Base-by-base conservation (phyloP, 192 early-diverging fungal species). In the Chytriomyces sp. region DNA sequence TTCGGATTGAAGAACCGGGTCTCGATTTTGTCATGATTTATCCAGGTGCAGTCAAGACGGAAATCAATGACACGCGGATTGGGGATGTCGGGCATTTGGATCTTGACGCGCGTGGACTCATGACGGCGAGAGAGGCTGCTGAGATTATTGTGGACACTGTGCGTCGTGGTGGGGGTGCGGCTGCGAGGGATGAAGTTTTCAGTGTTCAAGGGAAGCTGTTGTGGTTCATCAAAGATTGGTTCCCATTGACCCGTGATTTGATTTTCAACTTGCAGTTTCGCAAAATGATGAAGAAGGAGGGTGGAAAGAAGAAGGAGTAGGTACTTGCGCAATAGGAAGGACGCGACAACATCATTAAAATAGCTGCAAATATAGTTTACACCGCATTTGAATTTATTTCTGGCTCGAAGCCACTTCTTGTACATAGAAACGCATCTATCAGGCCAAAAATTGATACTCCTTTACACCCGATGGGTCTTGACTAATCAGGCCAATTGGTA, bases 1-100 rank as follows among this genome's bases (percentile, higher is more conserved):
- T 96, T 45, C 87, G 93, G 1, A 91, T 94, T 75, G 94, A 96
- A 73, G 80, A 94, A 6, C 82, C 81, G 0, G 50, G 69, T 7
- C 81, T 86, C 7, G 89, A 88, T 13, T 83, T 94, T 11, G 84
- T 87, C 45, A 85, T 96, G 13, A 88, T 88, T 10, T 79, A 92
- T 7, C 94, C 94, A 6, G 93, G 91, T 0, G 91, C 92, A 0
- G 94, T 95, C 2, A 88, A 82, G 28, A 95, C 94, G 0, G 62
- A 75, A 11, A 76, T 62, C 65, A 76, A 76, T 35, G 44, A 50
- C 16, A 67, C 28, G n/a, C 75, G 75, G 11, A 26, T 76, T n/a
- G 75, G 75, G 2, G 16, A 11, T 23, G 7, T 26, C 13, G 72
- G 60, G 35, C 16, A 74, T 20, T 23, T 74, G 10, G 50, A 59